These are phyloP conservation scores for Mycosphaerella arachidis DNA, from an alignment of 2,329 filamentous ascomycete species.

Conservation along the genomic window DNA sequence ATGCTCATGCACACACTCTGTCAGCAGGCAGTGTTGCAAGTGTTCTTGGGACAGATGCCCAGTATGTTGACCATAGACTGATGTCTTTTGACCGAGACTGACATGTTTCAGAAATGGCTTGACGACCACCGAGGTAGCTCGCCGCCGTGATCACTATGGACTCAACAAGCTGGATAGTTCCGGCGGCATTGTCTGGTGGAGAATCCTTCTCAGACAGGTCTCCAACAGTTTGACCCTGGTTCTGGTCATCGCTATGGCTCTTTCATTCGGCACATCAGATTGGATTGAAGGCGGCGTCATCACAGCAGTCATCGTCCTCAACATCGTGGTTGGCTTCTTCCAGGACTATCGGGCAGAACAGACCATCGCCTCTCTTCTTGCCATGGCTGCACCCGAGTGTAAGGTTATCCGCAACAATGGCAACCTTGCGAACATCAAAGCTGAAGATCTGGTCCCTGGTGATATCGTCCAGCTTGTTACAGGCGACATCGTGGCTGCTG, in stretches of 20 bases:
- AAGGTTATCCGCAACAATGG: slow-evolving; percentile 53
- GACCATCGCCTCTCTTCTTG: slow-evolving; percentile 54
- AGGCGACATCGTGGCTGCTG: slow-evolving; percentile 66
- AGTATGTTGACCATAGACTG: slow-evolving; percentile 12
- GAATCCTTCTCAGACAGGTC: slow-evolving; percentile 34
- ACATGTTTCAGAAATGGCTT: slow-evolving; percentile 20
- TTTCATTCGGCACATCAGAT: slow-evolving; percentile 55
- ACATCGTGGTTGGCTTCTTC: slow-evolving; percentile 56
- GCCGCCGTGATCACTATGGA: slow-evolving; percentile 26
- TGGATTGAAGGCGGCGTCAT: slow-evolving; percentile 60
- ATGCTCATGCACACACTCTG: slow-evolving; percentile 21
- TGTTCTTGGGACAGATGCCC: slow-evolving; percentile 15
- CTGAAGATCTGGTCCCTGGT: slow-evolving; percentile 59
- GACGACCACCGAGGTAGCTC: slow-evolving; percentile 18
- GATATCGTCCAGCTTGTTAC: slow-evolving; percentile 60
- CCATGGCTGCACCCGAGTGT: slow-evolving; percentile 53
- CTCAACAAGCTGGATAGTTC: slow-evolving; percentile 28
- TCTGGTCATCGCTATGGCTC: slow-evolving; percentile 55
- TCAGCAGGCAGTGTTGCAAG: slow-evolving; percentile 15
- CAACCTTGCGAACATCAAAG: slow-evolving; percentile 48
- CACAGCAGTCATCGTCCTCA: slow-evolving; percentile 54
- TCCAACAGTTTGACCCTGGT: slow-evolving; percentile 38
- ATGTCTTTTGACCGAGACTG: neutral
- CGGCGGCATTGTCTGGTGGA: slow-evolving; percentile 29
- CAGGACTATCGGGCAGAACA: slow-evolving; percentile 59